Conservation (phyloP, 768 basidiomycete genomes). For the Sporobolomyces pararoseus region DNA sequence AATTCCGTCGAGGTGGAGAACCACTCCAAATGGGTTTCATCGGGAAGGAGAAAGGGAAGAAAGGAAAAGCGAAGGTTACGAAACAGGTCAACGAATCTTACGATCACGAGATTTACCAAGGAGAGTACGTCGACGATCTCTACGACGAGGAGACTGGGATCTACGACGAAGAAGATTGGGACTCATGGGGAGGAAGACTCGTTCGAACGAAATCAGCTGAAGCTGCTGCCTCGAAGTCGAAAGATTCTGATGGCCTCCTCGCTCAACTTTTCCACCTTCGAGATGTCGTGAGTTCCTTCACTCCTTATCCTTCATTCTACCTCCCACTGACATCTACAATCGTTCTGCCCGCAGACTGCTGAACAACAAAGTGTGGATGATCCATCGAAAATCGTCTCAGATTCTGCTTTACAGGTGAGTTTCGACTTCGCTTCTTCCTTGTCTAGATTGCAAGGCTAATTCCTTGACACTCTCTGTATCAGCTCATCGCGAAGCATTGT, state of each 20-base stretch:
- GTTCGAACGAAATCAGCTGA: conserved; percentile 1
- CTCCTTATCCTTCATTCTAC: neutral
- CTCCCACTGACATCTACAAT: neutral
- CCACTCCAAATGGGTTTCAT: conserved; percentile 24
- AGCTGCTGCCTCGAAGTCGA: neutral
- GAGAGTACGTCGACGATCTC: conserved; percentile 27
- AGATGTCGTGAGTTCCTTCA: conserved; percentile 13
- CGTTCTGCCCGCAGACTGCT: conserved; percentile 7
- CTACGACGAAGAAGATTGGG: conserved; percentile 13
- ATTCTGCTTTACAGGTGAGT: conserved; percentile 17
- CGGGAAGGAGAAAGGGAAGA: conserved; percentile 13
- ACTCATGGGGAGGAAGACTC: conserved; percentile 19
- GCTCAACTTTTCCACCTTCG: conserved; percentile 19
- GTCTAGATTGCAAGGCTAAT: neutral
- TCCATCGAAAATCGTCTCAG: conserved; percentile 16
- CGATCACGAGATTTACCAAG: conserved; percentile 28
- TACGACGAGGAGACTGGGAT: conserved; percentile 26
- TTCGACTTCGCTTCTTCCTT: neutral
- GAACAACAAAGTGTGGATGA: conserved; percentile 16
- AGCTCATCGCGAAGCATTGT: conserved; percentile 22
- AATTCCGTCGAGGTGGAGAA: conserved; percentile 19
- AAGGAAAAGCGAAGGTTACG: neutral
- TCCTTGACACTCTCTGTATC: neutral
- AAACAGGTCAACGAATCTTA: conserved; percentile 21
- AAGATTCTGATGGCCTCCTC: neutral